A percentile compares a stretch with the other conserved stretches of the same genome.
Evolutionary conservation across 495 filamentous ascomycete genomes (phyloP).

Genomic region (Neurospora pannonica): DNA sequence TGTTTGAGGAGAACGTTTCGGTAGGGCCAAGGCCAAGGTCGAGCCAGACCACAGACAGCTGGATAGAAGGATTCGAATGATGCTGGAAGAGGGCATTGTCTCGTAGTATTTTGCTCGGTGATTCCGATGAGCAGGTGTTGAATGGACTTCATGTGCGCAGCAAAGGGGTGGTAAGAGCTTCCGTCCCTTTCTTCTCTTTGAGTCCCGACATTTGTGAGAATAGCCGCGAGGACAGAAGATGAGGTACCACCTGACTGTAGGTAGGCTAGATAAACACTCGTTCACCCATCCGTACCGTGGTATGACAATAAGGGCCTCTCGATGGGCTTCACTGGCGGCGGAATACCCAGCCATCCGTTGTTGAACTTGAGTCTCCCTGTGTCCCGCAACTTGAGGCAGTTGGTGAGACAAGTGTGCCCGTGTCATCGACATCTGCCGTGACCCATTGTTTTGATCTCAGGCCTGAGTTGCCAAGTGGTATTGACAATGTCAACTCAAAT

Average conservation of each 20-base stretch:
- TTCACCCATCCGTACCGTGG: neutral
- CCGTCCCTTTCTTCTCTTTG: neutral
- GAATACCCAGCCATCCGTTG: neutral
- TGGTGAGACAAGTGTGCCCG: neutral
- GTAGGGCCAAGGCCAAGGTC: neutral
- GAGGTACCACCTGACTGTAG: neutral
- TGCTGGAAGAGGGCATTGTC: neutral
- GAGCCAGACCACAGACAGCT: neutral
- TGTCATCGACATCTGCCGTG: neutral
- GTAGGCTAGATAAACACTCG: neutral
- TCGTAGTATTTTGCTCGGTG: neutral
- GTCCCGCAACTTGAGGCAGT: neutral
- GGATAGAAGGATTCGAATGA: neutral
- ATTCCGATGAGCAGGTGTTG: neutral
- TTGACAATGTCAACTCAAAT: neutral
- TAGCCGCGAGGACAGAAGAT: neutral
- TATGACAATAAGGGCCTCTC: neutral
- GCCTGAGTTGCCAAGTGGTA: neutral
- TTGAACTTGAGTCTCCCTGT: neutral
- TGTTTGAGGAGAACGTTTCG: neutral
- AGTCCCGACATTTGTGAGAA: neutral
- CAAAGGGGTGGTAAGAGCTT: neutral
- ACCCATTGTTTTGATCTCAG: neutral
- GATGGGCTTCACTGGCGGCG: neutral
- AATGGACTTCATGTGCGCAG: neutral